Evolutionary conservation across 2,329 filamentous ascomycete species (phyloP), one percentile per base, ranked within the genome.

Genomic region (Tolypocladium album): DNA sequence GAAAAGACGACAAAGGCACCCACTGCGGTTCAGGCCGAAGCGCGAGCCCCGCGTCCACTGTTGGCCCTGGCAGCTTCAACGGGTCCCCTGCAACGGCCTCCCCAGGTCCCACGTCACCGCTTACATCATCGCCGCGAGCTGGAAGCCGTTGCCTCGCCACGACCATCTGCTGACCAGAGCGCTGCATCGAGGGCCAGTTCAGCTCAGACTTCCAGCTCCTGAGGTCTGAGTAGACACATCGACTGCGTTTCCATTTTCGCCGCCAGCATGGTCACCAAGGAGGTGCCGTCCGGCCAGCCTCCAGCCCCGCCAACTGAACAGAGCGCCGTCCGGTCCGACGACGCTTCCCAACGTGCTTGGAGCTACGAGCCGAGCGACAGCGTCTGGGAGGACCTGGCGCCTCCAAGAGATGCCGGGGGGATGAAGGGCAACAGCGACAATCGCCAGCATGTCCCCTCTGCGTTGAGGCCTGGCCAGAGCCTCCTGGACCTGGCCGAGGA

Each of bases 401-500:
- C 34, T 20, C 34, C 4, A 22, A 12, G 36, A 17, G 31, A 12
- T 22, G 31, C 31, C 11, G 31, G 2, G 11, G 47, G 15, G 8
- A 34, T 20, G 27, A 31, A 8, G 9, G 11, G 17, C 11, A 58
- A 62, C 43, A 61, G 59, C 27, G 31, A 36, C 11, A 57, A 55
- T 22, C 59, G 45, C 12, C 52, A 64, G 55, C 61, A 68, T 12
- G 62, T 74, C 0, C 74, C 76, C 24, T 64, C 67, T 6, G 63
- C 70, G 4, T 63, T 75, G 45, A 67, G 68, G 31, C 75, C 74
- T 0, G 74, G 73, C 27, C 66, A 64, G 2, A 62, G 57, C 7
- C 64, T 64, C 20, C 60, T 61, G 56, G 64, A 59, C 13, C 59
- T 64, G 8, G 61, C 61, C 56, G 63, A 67, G n/a, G 66, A 62